phyloP scores from a whole-genome alignment of 305 asterid genomes.

The Solanum hybrid region DNA sequence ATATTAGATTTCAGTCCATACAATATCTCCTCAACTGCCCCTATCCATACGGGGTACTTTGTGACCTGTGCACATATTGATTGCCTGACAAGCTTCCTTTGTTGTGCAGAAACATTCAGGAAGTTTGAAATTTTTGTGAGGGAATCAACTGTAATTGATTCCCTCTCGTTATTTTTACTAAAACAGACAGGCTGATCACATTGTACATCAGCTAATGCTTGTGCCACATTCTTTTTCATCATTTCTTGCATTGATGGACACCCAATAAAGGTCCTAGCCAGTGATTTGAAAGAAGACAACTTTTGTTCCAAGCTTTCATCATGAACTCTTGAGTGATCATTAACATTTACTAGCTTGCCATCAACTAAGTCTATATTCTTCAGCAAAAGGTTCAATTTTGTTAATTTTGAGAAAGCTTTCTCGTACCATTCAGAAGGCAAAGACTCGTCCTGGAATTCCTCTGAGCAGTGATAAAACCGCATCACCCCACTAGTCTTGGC shows the following conservation, averaged over 20 bases:
- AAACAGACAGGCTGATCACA: conserved; percentile 23
- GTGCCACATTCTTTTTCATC: conserved; percentile 30
- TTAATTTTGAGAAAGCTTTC: conserved; percentile 44
- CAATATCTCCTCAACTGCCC: conserved; percentile 46
- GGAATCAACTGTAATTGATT: conserved; percentile 37
- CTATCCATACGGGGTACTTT: conserved; percentile 56
- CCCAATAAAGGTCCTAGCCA: conserved; percentile 45
- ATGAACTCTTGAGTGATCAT: conserved; percentile 36
- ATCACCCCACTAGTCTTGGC: conserved; percentile 1
- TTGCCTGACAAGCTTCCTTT: conserved; percentile 64
- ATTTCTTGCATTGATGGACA: conserved; percentile 49
- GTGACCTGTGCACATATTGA: conserved; percentile 73
- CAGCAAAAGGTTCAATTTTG: conserved; percentile 39
- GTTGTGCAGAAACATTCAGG: conserved; percentile 61
- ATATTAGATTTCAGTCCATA: conserved; percentile 48
- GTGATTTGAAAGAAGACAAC: conserved; percentile 46
- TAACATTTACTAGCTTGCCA: conserved; percentile 52
- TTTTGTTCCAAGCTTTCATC: conserved; percentile 44
- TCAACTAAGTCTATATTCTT: conserved; percentile 57
- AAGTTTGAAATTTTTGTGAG: conserved; percentile 55
- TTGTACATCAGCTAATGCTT: conserved; percentile 15
- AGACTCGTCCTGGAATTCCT: conserved; percentile 20
- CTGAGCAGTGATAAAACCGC: conserved; percentile 15
- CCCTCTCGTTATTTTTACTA: conserved; percentile 36
- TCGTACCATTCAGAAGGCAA: conserved; percentile 63